Evolutionary conservation across 139 green algal genomes (phyloP).

Genomic region (Coelastrella sp.): DNA sequence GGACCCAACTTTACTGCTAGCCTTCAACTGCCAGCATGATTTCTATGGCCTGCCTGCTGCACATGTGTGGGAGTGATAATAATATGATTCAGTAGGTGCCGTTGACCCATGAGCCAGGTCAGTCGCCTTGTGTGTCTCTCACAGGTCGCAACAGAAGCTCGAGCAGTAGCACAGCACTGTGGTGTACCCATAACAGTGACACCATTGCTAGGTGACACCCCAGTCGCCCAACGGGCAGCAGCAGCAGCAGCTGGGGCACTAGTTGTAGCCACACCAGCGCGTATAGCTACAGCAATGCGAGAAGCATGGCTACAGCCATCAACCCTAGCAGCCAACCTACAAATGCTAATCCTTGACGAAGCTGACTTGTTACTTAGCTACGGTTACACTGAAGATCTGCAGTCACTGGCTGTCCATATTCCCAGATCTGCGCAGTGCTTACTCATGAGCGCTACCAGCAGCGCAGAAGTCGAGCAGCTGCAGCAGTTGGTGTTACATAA

Average conservation of each 20-base stretch:
- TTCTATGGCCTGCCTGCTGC: no score
- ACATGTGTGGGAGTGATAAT: no score
- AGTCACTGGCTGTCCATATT: slow-evolving; percentile 40
- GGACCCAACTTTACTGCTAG: no score
- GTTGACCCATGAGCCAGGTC: no score
- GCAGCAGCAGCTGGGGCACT: slow-evolving; percentile 19
- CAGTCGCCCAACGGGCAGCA: slow-evolving; percentile 29
- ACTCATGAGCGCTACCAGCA: slow-evolving; percentile 93
- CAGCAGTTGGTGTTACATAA: slow-evolving; percentile 93
- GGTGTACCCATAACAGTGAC: slow-evolving; percentile 19
- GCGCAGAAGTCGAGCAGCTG: slow-evolving; percentile 82
- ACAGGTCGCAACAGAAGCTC: slow-evolving; percentile 40
- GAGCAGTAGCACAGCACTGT: slow-evolving; percentile 38
- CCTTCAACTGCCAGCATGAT: no score
- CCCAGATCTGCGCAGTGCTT: slow-evolving; percentile 83
- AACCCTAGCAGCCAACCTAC: slow-evolving; percentile 61
- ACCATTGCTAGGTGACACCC: slow-evolving; percentile 19
- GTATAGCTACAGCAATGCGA: slow-evolving; percentile 64
- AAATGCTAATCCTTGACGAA: slow-evolving; percentile 94
- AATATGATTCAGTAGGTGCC: no score
- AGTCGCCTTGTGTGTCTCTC: neutral
- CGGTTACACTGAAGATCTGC: slow-evolving; percentile 91
- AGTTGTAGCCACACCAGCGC: slow-evolving; percentile 51
- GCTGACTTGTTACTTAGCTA: slow-evolving; percentile 96
- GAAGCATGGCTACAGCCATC: slow-evolving; percentile 64